Evolutionary conservation across 1,284 basidiomycete species (phyloP).

Genomic region (Cryptococcus sp.): DNA sequence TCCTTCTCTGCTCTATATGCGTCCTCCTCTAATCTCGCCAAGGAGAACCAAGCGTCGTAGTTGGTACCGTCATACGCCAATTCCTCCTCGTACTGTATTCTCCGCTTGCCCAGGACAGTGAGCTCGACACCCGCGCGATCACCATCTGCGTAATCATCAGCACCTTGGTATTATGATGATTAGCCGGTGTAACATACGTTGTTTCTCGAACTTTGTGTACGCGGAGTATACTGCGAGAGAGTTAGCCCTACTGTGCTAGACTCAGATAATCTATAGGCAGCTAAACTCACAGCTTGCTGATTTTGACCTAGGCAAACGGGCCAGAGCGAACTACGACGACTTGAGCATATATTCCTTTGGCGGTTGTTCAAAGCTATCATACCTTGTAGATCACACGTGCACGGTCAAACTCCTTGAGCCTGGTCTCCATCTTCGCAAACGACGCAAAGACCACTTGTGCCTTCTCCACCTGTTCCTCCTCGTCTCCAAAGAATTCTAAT

Average conservation of each 20-base stretch:
- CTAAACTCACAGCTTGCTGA: slow-evolving; percentile 60
- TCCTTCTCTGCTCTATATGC: slow-evolving; percentile 72
- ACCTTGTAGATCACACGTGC: slow-evolving; percentile 97
- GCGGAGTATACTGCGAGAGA: slow-evolving; percentile 60
- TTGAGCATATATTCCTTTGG: slow-evolving; percentile 40
- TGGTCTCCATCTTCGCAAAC: slow-evolving; percentile 97
- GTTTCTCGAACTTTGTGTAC: slow-evolving; percentile 98
- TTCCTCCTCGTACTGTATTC: slow-evolving; percentile 98
- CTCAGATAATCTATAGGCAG: no score
- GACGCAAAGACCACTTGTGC: slow-evolving; percentile 94
- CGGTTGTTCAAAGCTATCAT: slow-evolving; percentile 9
- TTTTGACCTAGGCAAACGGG: slow-evolving; percentile 85
- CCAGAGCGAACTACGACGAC: slow-evolving; percentile 75
- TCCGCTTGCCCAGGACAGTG: slow-evolving; percentile 91
- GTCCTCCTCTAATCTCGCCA: slow-evolving; percentile 88
- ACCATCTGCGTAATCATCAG: slow-evolving; percentile 59
- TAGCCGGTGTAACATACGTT: slow-evolving; percentile 56
- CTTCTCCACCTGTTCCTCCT: slow-evolving; percentile 94
- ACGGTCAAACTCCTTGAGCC: slow-evolving; percentile 93
- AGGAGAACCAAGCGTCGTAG: slow-evolving; percentile 99
- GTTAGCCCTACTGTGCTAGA: slow-evolving; percentile 13
- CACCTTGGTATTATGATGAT: neutral
- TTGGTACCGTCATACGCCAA: slow-evolving; percentile 82
- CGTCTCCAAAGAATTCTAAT: slow-evolving; percentile 95
- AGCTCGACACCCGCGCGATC: slow-evolving; percentile 82